Evolutionary conservation across 2,329 filamentous ascomycete species (phyloP), one percentile per base, ranked within the genome.

Genomic region (Epichloe gansuensis): DNA sequence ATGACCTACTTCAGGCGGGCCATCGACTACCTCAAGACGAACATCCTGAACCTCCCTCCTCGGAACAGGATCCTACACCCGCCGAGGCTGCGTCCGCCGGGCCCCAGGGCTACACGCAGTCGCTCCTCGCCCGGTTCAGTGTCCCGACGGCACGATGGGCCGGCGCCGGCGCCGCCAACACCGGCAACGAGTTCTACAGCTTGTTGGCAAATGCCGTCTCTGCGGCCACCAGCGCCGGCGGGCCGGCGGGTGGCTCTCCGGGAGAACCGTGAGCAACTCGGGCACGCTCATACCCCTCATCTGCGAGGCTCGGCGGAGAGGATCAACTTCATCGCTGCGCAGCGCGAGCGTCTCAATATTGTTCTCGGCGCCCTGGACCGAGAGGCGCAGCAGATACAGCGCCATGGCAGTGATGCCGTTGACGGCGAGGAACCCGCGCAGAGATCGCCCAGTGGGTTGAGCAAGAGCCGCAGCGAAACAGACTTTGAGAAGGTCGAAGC

Each of bases 401-500:
- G 65, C 31, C 65, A 68, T 55, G 67, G 69, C 54, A 62, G 44
- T 50, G 50, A 21, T 54, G 64, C 61, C 17, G 58, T 59, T 25
- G 69, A 64, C 15, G 64, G 65, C 41, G 65, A 68, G 3, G 64
- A 65, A 15, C 60, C 62, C 21, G 61, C 66, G 3, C 67, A 74
- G 56, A 69, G 75, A 50, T 72, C 70, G 34, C 66, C 72, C 55
- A 73, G 73, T 65, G 81, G 74, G 3, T 70, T 95, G 61, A 85
- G 81, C 61, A 91, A 91, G 71, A 91, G 87, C 63, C 82, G 83
- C 57, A 94, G 88, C 66, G 90, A 95, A 65, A 81, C 80, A 21
- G 91, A 95, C 60, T 96, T 96, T 63, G 90, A 95, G 63, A 87
- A 88, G 65, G 88, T 94, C 59, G 86, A 93, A 56, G 82, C 83